Evolutionary conservation across 305 asterid species (phyloP).

Genomic region (Solanum hybrid): DNA sequence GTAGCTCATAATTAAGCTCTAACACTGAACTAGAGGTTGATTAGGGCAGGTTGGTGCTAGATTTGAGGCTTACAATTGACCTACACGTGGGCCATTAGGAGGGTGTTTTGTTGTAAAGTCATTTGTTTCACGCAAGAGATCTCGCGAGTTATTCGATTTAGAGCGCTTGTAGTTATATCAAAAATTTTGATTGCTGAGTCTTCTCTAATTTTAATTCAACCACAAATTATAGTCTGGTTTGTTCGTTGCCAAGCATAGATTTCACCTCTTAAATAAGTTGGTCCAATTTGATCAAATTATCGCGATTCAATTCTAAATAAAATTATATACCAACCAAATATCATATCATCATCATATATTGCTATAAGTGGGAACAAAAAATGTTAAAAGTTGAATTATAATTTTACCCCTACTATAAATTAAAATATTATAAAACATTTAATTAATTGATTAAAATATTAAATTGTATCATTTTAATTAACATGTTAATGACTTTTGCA

Average conservation of each 20-base stretch:
- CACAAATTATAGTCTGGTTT: background rate
- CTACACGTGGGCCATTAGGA: too few relatives aligned
- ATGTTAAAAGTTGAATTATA: too few relatives aligned
- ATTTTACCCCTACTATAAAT: too few relatives aligned
- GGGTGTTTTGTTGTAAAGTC: too few relatives aligned
- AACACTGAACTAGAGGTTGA: too few relatives aligned
- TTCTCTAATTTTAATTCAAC: background rate
- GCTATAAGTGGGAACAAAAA: background rate
- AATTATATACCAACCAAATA: background rate
- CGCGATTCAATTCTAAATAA: background rate
- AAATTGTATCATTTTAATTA: background rate
- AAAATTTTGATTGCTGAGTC: background rate
- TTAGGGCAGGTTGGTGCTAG: too few relatives aligned
- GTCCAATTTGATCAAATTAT: background rate
- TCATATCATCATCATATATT: background rate
- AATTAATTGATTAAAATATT: too few relatives aligned
- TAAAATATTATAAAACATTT: too few relatives aligned
- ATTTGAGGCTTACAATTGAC: too few relatives aligned
- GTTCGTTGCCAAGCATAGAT: background rate
- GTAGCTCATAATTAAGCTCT: too few relatives aligned
- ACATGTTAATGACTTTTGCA: background rate
- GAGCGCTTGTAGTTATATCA: background rate
- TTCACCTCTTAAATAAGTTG: background rate
- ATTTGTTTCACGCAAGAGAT: too few relatives aligned
- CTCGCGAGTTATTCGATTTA: too few relatives aligned